Conservation (phyloP, 1,139 yeast species). For the Diutina rugosa region DNA sequence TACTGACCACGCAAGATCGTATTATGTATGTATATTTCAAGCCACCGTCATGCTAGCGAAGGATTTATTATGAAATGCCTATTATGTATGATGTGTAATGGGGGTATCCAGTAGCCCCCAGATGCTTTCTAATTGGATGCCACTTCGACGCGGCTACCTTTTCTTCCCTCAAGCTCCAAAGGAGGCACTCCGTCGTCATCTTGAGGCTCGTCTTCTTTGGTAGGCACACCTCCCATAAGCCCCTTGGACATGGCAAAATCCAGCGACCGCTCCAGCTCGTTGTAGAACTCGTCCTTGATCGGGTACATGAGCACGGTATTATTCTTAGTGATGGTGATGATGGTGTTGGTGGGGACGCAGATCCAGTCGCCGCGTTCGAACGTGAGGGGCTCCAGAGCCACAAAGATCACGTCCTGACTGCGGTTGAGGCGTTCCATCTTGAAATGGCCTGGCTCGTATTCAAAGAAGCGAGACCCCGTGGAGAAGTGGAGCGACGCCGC, state of each 20-base stretch:
- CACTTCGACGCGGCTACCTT: not conserved
- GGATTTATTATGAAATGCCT: no score
- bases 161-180: not conserved
- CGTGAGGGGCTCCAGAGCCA: conserved; percentile 92
- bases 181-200: not conserved
- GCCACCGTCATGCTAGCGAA: no score
- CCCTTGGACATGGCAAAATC: conserved; percentile 86
- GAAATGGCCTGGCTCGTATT: conserved; percentile 80
- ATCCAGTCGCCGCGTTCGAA: conserved; percentile 97
- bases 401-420: conserved; percentile 89
- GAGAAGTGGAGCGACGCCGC: conserved; percentile 94
- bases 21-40: not conserved
- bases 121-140: not conserved
- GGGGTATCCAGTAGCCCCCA: no score
- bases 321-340: conserved; percentile 60
- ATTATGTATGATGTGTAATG: no score
- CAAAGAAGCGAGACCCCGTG: conserved; percentile 84
- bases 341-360: conserved; percentile 86
- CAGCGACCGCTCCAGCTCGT: conserved; percentile 60
- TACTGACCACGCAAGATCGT: not conserved
- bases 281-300: conserved; percentile 78
- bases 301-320: conserved; percentile 90
- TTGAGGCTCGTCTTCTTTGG: conserved; percentile 7
- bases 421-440: conserved; percentile 89
- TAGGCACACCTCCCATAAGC: conserved; percentile 57